Evolutionary conservation across 139 green algal genomes (phyloP).

Genomic region (Chlamydomonas urium): DNA sequence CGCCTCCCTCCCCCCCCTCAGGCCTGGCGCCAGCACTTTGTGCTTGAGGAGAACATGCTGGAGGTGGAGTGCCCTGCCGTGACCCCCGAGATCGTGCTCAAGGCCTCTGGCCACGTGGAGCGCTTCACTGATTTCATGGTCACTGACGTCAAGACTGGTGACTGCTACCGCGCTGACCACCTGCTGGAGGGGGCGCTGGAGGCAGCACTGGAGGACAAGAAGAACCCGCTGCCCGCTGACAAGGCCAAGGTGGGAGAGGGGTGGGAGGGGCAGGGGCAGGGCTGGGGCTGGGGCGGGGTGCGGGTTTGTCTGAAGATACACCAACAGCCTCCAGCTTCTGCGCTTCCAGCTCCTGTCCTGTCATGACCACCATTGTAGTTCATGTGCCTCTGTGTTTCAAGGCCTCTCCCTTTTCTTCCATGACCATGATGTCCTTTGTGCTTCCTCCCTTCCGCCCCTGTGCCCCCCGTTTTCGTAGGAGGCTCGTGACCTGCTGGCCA

Average conservation of each 20-base stretch:
- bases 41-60: constrained; percentile 98
- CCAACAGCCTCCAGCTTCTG: too few relatives aligned
- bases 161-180: constrained; percentile 94
- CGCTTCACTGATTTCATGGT: constrained; percentile 98
- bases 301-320: too few relatives aligned
- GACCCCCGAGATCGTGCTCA: constrained; percentile 91
- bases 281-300: background rate
- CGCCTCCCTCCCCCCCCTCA: too few relatives aligned
- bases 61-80: constrained; percentile 97
- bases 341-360: too few relatives aligned
- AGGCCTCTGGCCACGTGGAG: constrained; percentile 94
- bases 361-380: too few relatives aligned
- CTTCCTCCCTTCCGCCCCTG: too few relatives aligned
- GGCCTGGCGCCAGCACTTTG: constrained; percentile 92
- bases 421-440: too few relatives aligned
- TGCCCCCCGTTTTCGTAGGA: constrained; percentile 45
- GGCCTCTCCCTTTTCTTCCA: too few relatives aligned
- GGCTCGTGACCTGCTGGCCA: constrained; percentile 64
- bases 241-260: constrained; percentile 43
- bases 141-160: constrained; percentile 80
- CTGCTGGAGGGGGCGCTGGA: constrained; percentile 85
- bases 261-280: too few relatives aligned
- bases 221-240: constrained; percentile 45
- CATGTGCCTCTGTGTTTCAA: too few relatives aligned
- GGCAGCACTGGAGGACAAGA: constrained; percentile 73